A percentile compares a stretch with the other conserved stretches of the same genome.
phyloP scores from a whole-genome alignment of 164 flowering plant species.

The Liriodendron chinense region DNA sequence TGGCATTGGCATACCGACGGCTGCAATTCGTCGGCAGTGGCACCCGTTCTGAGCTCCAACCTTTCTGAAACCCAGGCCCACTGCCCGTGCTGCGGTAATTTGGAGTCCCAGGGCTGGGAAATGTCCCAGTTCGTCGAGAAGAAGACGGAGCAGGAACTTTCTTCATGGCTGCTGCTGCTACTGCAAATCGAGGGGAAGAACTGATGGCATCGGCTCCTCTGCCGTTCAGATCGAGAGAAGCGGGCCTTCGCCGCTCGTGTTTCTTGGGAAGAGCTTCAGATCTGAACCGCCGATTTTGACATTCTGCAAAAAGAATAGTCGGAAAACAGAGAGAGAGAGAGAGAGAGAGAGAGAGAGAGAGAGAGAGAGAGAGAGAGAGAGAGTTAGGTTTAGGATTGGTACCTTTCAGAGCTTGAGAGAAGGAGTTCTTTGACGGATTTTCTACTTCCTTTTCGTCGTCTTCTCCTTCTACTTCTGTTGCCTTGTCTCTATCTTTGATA shows the following conservation, averaged over 20 bases:
- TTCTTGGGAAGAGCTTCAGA: slow-evolving; percentile 49
- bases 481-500: slow-evolving; percentile 27
- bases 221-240: slow-evolving; percentile 70
- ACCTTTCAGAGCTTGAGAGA: slow-evolving; percentile 82
- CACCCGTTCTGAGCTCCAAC: slow-evolving; percentile 93
- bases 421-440: slow-evolving; percentile 65
- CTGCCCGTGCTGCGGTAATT: slow-evolving; percentile 33
- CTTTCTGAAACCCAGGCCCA: slow-evolving; percentile 60
- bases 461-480: slow-evolving; percentile 33
- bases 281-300: slow-evolving; percentile 62
- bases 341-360: too few relatives aligned
- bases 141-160: slow-evolving; percentile 39
- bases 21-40: slow-evolving; percentile 42
- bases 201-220: slow-evolving; percentile 22
- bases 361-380: too few relatives aligned
- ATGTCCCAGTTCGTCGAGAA: slow-evolving; percentile 40
- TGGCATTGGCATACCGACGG: slow-evolving; percentile 35
- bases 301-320: slow-evolving; percentile 34
- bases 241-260: slow-evolving; percentile 49
- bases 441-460: slow-evolving; percentile 49
- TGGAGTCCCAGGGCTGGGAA: slow-evolving; percentile 86
- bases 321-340: slow-evolving; percentile 1
- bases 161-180: slow-evolving; percentile 36
- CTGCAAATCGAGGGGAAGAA: slow-evolving; percentile 50
- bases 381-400: not conserved